Evolutionary conservation across 495 filamentous ascomycete species (phyloP).

Genomic region (Penicillium cosmopolitanum): DNA sequence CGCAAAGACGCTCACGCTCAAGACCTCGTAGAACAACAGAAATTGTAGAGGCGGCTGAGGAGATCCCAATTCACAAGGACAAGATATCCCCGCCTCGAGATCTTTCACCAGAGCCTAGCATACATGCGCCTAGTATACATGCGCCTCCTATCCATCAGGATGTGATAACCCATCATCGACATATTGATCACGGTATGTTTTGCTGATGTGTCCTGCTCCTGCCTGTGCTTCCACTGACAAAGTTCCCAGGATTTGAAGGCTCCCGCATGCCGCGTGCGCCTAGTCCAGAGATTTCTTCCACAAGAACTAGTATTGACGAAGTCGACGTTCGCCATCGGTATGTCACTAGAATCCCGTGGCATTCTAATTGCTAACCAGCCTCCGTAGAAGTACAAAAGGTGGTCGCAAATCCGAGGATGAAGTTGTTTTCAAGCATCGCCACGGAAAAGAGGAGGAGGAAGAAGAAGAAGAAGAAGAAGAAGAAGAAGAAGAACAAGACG

Average conservation of each 20-base stretch:
- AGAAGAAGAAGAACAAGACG: not conserved
- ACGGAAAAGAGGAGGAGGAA: conserved; percentile 6
- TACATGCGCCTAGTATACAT: conserved; percentile 63
- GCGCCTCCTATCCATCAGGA: conserved; percentile 77
- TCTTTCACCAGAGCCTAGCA: conserved; percentile 46
- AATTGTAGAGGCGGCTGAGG: conserved; percentile 26
- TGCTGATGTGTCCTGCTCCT: not conserved
- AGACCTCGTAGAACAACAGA: conserved; percentile 3
- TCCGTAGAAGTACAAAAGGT: conserved; percentile 8
- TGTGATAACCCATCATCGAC: conserved; percentile 81
- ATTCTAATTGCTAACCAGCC: not conserved
- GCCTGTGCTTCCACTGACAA: not conserved
- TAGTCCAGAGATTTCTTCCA: conserved; percentile 37
- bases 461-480: conserved; percentile 3
- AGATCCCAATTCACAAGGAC: conserved; percentile 30
- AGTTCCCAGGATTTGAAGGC: conserved; percentile 26
- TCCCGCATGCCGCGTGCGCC: conserved; percentile 40
- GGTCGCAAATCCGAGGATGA: conserved; percentile 25
- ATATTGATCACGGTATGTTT: conserved; percentile 79
- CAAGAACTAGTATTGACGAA: conserved; percentile 43
- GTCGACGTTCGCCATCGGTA: conserved; percentile 55
- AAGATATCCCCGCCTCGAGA: conserved; percentile 41
- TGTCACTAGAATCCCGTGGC: not conserved
- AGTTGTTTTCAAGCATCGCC: conserved; percentile 17
- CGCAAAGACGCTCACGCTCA: conserved; percentile 9